Base-by-base conservation (phyloP, 305 asterid genomes). In the Fraxinus dipetala region DNA sequence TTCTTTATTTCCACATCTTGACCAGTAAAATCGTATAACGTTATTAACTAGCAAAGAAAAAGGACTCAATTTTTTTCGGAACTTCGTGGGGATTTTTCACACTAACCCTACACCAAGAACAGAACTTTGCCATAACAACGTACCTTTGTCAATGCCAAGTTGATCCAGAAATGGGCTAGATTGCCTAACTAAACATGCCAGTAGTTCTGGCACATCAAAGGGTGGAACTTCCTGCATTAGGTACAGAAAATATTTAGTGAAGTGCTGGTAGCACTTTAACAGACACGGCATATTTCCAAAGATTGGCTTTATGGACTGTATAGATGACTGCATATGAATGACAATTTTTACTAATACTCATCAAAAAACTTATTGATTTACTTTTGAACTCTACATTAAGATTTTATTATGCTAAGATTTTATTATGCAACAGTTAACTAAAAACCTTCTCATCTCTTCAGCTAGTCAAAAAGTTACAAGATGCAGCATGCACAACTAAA, bases 111-210 rank as follows among this genome's bases (percentile, higher is more conserved):
- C 1, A 76, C 5, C 48, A 69, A 72, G 48, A 78, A 75, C 40
- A 81, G 24, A 84, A 77, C 54, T 67, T 40, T 14, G 76, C 80
- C 40, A 51, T 11, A 54, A 78, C 79, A 78, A 67, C 79, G 80
- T 88, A 94, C 99, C 97, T 92, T 82, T 90, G 84, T 86, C 87
- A 80, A 94, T 91, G 84, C 99, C 99, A 70, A 96, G 88, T 78
- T 96, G 98, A 88, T 94, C 99, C 84, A 96, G 90, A 78, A 94
- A 87, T 69, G 98, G 98, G 85, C 96, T 92, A 84, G 99, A 94
- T 86, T 93, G 98, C 90, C 97, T 93, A 85, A 96, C 97, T 45
- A 96, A 88, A 87, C 90, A 89, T n/a, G 99, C 99, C 86, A 96
- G 84, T 80, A 96, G 88, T 85, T 96, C 98, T 30, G 98, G 92